A percentile compares a stretch with the other conserved stretches of the same genome.
phyloP scores from a whole-genome alignment of 192 early-diverging fungal genomes.

The Coemansia nantahalensis region DNA sequence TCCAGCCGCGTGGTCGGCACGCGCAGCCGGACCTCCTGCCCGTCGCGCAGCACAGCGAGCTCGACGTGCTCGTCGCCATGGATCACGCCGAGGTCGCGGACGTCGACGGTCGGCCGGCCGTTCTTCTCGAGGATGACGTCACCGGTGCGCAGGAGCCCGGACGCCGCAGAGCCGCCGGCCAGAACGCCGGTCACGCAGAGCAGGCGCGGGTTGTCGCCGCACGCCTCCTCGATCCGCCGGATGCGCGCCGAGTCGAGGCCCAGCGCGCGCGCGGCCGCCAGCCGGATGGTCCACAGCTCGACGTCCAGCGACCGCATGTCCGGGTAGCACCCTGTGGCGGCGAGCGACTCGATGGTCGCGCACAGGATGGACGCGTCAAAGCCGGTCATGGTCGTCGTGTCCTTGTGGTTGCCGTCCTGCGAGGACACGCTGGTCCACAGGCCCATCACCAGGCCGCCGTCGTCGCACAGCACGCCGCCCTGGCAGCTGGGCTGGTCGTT shows the following conservation, averaged over 20 bases:
- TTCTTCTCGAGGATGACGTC: conserved; percentile 68
- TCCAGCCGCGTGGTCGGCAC: conserved; percentile 63
- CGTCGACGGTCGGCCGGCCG: conserved; percentile 55
- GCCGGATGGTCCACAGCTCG: conserved; percentile 69
- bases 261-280: conserved; percentile 65
- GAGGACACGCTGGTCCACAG: conserved; percentile 73
- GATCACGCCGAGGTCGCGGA: conserved; percentile 58
- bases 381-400: conserved; percentile 61
- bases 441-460: conserved; percentile 57
- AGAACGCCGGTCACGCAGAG: conserved; percentile 63
- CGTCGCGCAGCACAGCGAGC: conserved; percentile 66
- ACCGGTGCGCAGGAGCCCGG: conserved; percentile 57
- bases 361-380: conserved; percentile 38
- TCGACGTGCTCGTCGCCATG: conserved; percentile 57
- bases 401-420: conserved; percentile 64
- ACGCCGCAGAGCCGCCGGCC: conserved; percentile 48
- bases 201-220: conserved; percentile 50
- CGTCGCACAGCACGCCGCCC: conserved; percentile 65
- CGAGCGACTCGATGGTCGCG: conserved; percentile 52
- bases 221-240: conserved; percentile 36
- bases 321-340: conserved; percentile 39
- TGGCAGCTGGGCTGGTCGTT: conserved; percentile 65
- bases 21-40: conserved; percentile 59
- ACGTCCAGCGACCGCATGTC: conserved; percentile 59
- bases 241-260: conserved; percentile 66